phyloP scores from a whole-genome alignment of 805 yeast genomes.

The Scheffersomyces amazonensis region DNA sequence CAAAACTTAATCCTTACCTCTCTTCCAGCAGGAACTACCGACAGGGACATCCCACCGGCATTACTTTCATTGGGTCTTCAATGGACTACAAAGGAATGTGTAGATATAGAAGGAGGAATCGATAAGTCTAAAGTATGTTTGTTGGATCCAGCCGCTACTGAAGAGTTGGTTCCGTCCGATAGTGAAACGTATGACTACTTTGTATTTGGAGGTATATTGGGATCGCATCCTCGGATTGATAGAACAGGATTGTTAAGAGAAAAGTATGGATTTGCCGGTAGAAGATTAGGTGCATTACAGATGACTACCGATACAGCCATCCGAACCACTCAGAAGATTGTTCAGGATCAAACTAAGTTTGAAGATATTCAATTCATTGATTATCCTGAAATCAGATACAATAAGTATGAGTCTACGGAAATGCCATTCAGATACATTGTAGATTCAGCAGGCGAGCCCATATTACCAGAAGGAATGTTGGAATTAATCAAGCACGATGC shows the following conservation, averaged over 20 bases:
- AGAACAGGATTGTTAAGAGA: slow-evolving; percentile 84
- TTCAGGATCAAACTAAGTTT: slow-evolving; percentile 55
- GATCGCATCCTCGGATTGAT: slow-evolving; percentile 91
- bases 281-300: slow-evolving; percentile 82
- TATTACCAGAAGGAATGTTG: slow-evolving; percentile 89
- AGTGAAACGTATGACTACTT: slow-evolving; percentile 70
- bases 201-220: slow-evolving; percentile 94
- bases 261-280: slow-evolving; percentile 81
- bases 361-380: slow-evolving; percentile 82
- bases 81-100: slow-evolving; percentile 78
- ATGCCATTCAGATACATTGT: slow-evolving; percentile 95
- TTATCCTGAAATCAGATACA: slow-evolving; percentile 90
- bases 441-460: slow-evolving; percentile 64
- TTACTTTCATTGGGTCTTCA: slow-evolving; percentile 63
- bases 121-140: slow-evolving; percentile 63
- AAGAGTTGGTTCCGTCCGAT: slow-evolving; percentile 74
- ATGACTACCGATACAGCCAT: slow-evolving; percentile 99
- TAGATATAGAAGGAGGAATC: slow-evolving; percentile 47
- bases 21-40: slow-evolving; percentile 61
- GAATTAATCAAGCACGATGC: slow-evolving; percentile 82
- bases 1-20: slow-evolving; percentile 77
- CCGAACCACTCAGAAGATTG: slow-evolving; percentile 80
- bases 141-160: slow-evolving; percentile 82
- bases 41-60: slow-evolving; percentile 59
- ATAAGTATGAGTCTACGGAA: slow-evolving; percentile 86